Evolutionary conservation across 805 yeast species (phyloP).

Genomic region (Cyberlindnera saturnus): DNA sequence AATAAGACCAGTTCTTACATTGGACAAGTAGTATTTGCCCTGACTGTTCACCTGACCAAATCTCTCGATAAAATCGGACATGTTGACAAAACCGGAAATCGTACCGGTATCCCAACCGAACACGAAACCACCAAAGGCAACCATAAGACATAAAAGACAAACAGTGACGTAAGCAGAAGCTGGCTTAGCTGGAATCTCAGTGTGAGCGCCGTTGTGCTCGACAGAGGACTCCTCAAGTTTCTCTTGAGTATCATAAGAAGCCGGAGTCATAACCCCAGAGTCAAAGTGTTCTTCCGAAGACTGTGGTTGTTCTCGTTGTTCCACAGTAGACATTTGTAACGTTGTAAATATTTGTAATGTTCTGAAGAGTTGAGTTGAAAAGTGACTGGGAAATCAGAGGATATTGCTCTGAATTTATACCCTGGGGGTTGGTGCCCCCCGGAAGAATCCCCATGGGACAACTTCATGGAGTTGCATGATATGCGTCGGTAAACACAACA

Average conservation of each 20-base stretch:
- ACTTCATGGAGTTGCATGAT: neutral
- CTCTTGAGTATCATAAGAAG: conserved; percentile 14
- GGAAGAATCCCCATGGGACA: conserved; percentile 9
- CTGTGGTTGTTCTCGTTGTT: conserved; percentile 9
- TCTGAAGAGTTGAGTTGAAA: neutral
- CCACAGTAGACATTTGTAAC: conserved; percentile 10
- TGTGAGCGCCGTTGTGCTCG: conserved; percentile 1
- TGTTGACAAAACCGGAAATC: conserved; percentile 63
- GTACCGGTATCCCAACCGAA: conserved; percentile 84
- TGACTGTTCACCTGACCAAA: conserved; percentile 43
- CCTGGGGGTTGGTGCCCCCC: neutral
- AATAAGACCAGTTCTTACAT: conserved; percentile 50
- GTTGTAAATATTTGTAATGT: neutral
- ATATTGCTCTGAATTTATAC: neutral
- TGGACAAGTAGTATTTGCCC: conserved; percentile 43
- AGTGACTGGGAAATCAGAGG: neutral
- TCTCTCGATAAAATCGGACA: conserved; percentile 45
- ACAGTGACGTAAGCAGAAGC: conserved; percentile 26
- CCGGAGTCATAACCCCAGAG: conserved; percentile 20
- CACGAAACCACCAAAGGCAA: conserved; percentile 73
- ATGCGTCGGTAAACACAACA: neutral
- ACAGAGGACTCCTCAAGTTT: conserved; percentile 11
- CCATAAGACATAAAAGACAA: conserved; percentile 30
- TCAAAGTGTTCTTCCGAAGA: conserved; percentile 7
- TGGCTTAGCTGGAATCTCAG: conserved; percentile 27